Evolutionary conservation across 2,329 filamentous ascomycete genomes (phyloP).

Genomic region (Botryotinia convoluta): DNA sequence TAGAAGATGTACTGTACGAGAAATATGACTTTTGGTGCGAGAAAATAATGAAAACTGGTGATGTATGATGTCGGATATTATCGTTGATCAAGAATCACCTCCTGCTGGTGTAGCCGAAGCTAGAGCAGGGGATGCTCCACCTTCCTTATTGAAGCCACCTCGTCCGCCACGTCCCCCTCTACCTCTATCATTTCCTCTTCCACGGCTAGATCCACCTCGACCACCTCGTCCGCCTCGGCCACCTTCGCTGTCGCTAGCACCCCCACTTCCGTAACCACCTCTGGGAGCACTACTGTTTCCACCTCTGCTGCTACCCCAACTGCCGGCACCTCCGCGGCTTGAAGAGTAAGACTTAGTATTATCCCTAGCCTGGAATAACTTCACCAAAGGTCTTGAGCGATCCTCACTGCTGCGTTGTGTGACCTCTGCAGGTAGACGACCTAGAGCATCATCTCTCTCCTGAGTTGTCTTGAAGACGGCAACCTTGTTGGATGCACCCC

Average conservation of each 20-base stretch:
- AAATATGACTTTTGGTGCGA: slow-evolving; percentile 35
- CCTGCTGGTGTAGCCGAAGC: slow-evolving; percentile 48
- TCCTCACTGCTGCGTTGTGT: slow-evolving; percentile 70
- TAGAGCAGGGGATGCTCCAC: slow-evolving; percentile 46
- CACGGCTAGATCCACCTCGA: slow-evolving; percentile 57
- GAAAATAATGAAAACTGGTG: slow-evolving; percentile 29
- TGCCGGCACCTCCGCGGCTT: slow-evolving; percentile 63
- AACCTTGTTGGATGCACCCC: slow-evolving; percentile 76
- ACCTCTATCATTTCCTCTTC: slow-evolving; percentile 53
- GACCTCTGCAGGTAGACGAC: slow-evolving; percentile 69
- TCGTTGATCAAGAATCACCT: slow-evolving; percentile 30
- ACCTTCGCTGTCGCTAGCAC: slow-evolving; percentile 71
- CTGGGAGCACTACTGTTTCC: slow-evolving; percentile 52
- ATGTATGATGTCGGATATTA: slow-evolving; percentile 6
- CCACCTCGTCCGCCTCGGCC: slow-evolving; percentile 53
- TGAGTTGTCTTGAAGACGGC: slow-evolving; percentile 78
- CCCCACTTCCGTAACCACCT: slow-evolving; percentile 82
- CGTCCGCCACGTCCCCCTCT: slow-evolving; percentile 56
- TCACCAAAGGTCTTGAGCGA: slow-evolving; percentile 75
- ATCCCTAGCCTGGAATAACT: slow-evolving; percentile 74
- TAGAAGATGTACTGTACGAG: slow-evolving; percentile 38
- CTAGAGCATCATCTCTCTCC: slow-evolving; percentile 77
- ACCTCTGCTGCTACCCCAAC: slow-evolving; percentile 65
- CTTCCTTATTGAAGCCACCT: slow-evolving; percentile 56
- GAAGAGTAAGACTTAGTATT: slow-evolving; percentile 49